Evolutionary conservation across 768 basidiomycete species (phyloP).

Genomic region (Pleurotus salmoneostramineus): DNA sequence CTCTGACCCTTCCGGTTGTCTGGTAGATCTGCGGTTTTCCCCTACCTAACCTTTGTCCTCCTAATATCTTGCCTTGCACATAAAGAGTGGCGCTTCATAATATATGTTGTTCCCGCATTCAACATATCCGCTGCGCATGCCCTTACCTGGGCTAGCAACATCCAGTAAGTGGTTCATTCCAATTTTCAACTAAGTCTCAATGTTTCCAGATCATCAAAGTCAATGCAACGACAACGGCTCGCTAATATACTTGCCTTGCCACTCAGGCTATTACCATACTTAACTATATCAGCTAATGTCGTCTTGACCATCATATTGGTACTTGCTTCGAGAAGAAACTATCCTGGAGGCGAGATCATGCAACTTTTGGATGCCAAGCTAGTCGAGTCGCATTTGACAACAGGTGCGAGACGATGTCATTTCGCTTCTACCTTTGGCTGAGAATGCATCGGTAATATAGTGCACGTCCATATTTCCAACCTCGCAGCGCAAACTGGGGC

Average conservation of each 20-base stretch:
- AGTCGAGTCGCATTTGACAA: constrained; percentile 7
- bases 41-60: constrained; percentile 49
- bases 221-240: constrained; percentile 48
- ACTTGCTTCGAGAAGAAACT: constrained; percentile 67
- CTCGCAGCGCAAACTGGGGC: constrained; percentile 89
- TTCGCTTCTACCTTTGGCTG: background rate
- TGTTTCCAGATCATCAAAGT: background rate
- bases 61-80: constrained; percentile 79
- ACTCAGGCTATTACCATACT: constrained; percentile 46
- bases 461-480: constrained; percentile 79
- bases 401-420: constrained; percentile 21
- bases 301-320: constrained; percentile 49
- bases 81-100: constrained; percentile 97
- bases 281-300: constrained; percentile 36
- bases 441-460: constrained; percentile 19
- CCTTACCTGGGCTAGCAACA: constrained; percentile 38
- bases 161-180: constrained; percentile 40
- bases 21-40: constrained; percentile 45
- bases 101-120: constrained; percentile 79
- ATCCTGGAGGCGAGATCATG: constrained; percentile 85
- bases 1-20: constrained; percentile 12
- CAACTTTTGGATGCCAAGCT: constrained; percentile 48
- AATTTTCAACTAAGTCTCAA: background rate
- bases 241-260: constrained; percentile 35
- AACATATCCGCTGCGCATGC: constrained; percentile 78